These are phyloP conservation scores for Glycine soja DNA, from an alignment of 306 rosid species.

Conservation along the genomic window DNA sequence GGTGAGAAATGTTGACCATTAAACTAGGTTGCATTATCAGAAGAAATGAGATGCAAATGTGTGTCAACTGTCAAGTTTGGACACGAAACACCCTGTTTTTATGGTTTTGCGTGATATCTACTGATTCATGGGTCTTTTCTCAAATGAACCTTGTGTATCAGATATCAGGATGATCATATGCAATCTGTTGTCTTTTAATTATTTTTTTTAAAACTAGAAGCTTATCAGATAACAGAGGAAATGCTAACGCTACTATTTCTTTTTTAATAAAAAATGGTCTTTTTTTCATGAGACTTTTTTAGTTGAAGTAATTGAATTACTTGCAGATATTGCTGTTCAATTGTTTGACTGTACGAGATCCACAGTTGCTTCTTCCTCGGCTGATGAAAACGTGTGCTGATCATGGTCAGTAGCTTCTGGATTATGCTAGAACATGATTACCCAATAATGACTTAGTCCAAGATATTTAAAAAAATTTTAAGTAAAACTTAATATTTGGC, in stretches of 20 bases:
- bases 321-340: slow-evolving; percentile 92
- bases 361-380: slow-evolving; percentile 83
- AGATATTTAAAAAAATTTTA: background rate
- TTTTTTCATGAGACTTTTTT: slow-evolving; percentile 18
- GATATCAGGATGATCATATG: slow-evolving; percentile 1
- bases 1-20: background rate
- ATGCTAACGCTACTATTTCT: slow-evolving; percentile 11
- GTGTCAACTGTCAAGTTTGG: slow-evolving; percentile 4
- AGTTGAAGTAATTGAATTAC: slow-evolving; percentile 41
- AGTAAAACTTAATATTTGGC: slow-evolving; percentile 9
- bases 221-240: slow-evolving; percentile 8
- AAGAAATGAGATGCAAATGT: slow-evolving; percentile 5
- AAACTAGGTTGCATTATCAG: slow-evolving; percentile 16
- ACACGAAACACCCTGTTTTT: slow-evolving; percentile 1
- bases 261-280: slow-evolving; percentile 23
- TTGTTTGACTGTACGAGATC: slow-evolving; percentile 94
- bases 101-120: slow-evolving; percentile 28
- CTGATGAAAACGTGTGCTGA: slow-evolving; percentile 86
- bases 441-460: slow-evolving; percentile 29
- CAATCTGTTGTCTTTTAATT: background rate
- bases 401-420: slow-evolving; percentile 66
- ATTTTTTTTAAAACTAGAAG: background rate
- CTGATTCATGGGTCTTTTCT: slow-evolving; percentile 7
- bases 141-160: background rate
- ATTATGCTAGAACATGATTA: slow-evolving; percentile 6